Evolutionary conservation across 495 filamentous ascomycete genomes (phyloP), one percentile per base, ranked within the genome.

Genomic region (Trichocladium antarcticum): DNA sequence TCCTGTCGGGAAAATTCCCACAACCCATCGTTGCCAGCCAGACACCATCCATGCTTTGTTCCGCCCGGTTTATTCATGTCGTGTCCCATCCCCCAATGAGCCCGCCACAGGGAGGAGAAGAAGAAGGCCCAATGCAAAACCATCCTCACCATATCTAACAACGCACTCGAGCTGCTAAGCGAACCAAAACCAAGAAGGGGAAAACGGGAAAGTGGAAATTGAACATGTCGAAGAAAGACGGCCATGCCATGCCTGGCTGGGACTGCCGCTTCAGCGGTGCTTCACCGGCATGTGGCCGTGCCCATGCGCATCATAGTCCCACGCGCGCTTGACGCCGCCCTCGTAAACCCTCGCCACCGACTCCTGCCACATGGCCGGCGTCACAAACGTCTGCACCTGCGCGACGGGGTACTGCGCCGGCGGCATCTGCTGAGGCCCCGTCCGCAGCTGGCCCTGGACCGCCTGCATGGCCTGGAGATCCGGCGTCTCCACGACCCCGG

Each of bases 281-380:
- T 65, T 64, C 7, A 52, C 55, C 2, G 47, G 19, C 57, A 60
- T 47, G n/a, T n/a, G n/a, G n/a, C n/a, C n/a, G n/a, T n/a, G n/a
- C n/a, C n/a, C n/a, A 31, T 59, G 56, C 3, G 27, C 54, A 44
- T 73, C 71, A 45, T 72, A 74, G 54, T 83, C 80, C 85, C 85
- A 90, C 22, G 82, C 69, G 34, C 87, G 72, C 64, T 93, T 94
- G 27, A 86, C 60, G 4, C 82, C 81, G 45, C 81, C 81, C 38
- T 89, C 85, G 66, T 84, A 95, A 1, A 90, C 86, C 58, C 80
- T 87, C 12, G 93, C 89, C 55, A 98, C 89, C 37, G 81, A 87
- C 57, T 95, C 85, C 64, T 95, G 89, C 92, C 92, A 98, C 79
- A 95, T 94, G 51, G 83, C 83, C 10, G 92, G 87, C 11, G 87